Evolutionary conservation across 2,329 filamentous ascomycete species (phyloP).

Genomic region (Diaporthe sp.): DNA sequence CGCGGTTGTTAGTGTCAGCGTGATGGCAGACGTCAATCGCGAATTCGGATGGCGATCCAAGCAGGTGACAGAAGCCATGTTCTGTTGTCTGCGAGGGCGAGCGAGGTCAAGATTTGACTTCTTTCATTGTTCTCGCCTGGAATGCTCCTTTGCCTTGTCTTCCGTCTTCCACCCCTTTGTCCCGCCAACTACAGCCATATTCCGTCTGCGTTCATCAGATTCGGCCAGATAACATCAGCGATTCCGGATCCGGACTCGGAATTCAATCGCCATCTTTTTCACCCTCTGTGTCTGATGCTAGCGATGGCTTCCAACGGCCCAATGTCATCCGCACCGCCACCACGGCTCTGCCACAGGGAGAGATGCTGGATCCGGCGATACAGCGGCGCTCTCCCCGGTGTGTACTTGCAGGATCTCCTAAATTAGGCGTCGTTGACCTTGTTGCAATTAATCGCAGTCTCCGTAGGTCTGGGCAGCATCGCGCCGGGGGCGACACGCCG

Average conservation of each 20-base stretch:
- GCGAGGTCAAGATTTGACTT: neutral
- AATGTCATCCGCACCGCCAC: neutral
- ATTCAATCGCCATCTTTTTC: neutral
- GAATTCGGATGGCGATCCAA: neutral
- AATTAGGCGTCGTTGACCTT: neutral
- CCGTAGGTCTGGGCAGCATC: neutral
- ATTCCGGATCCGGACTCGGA: constrained; percentile 14
- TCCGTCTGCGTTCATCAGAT: neutral
- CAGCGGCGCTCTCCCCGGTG: neutral
- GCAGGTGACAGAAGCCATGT: neutral
- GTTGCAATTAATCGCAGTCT: neutral
- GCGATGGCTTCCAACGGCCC: neutral
- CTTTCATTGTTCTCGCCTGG: constrained; percentile 29
- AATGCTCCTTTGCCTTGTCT: constrained; percentile 2
- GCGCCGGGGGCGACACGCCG: neutral
- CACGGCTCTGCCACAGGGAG: neutral
- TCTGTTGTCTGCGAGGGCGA: neutral
- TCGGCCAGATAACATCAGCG: neutral
- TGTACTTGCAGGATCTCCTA: neutral
- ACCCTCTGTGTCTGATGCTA: neutral
- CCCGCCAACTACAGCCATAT: neutral
- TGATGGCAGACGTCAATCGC: neutral
- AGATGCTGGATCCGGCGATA: neutral
- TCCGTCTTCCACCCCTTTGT: constrained; percentile 23
- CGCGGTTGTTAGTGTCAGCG: neutral